Percentiles rank a stretch among this genome's conserved stretches.
phyloP scores from a whole-genome alignment of 1,139 yeast genomes.

The Taiozyma onychis region DNA sequence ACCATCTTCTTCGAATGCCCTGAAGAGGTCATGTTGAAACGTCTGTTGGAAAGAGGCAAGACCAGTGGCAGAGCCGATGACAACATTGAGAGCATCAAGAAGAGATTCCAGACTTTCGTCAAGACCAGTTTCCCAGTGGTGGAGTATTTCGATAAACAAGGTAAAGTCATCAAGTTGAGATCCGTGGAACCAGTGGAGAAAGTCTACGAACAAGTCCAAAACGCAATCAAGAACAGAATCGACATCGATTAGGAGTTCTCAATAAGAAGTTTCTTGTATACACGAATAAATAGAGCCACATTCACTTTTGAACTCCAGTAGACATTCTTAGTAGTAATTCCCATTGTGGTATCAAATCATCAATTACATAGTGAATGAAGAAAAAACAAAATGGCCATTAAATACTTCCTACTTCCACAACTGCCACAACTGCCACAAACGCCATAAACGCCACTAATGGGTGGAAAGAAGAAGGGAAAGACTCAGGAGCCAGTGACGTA shows the following conservation, averaged over 20 bases:
- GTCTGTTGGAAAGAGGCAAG: constrained; percentile 87
- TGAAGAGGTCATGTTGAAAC: constrained; percentile 76
- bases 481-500: background rate
- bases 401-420: no score
- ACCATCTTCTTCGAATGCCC: constrained; percentile 94
- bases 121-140: constrained; percentile 96
- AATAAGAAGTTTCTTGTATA: background rate
- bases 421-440: no score
- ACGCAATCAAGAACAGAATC: constrained; percentile 44
- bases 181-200: constrained; percentile 79
- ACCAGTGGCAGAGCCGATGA: constrained; percentile 94
- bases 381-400: no score
- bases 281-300: background rate
- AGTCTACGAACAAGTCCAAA: constrained; percentile 68
- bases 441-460: background rate
- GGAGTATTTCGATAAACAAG: constrained; percentile 69
- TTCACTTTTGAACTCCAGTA: no score
- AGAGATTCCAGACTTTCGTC: constrained; percentile 79
- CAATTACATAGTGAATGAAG: no score
- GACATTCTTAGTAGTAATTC: no score
- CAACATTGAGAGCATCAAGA: constrained; percentile 82
- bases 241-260: background rate
- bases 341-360: no score
- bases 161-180: constrained; percentile 69
- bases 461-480: background rate